These are phyloP conservation scores for Alternaria sp. DNA, from an alignment of 2,329 filamentous ascomycete species.

Conservation along the genomic window DNA sequence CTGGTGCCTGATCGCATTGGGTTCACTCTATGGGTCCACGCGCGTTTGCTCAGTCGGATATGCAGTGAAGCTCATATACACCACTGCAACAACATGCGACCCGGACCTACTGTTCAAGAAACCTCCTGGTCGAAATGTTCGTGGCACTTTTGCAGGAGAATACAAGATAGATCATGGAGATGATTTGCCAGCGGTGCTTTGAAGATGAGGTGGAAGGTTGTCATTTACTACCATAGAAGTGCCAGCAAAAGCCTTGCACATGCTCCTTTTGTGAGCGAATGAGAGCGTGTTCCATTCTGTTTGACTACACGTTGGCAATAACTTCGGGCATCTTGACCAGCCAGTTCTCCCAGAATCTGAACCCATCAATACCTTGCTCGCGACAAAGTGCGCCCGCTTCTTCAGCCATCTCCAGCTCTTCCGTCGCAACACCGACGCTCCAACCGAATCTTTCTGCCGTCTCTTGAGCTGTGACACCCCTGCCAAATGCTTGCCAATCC, in stretches of 20 bases:
- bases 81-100: background rate
- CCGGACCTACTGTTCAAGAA: background rate
- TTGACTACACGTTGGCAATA: background rate
- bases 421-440: constrained; percentile 94
- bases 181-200: background rate
- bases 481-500: constrained; percentile 81
- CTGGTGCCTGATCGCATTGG: constrained; percentile 11
- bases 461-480: constrained; percentile 89
- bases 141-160: background rate
- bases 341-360: constrained; percentile 91
- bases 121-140: background rate
- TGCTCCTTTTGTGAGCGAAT: background rate
- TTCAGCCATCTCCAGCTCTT: constrained; percentile 97
- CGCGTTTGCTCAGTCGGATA: background rate
- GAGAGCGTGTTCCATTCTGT: background rate
- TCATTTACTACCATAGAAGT: background rate
- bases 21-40: background rate
- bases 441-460: constrained; percentile 90
- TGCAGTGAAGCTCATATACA: background rate
- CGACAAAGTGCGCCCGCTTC: constrained; percentile 86
- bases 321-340: constrained; percentile 33
- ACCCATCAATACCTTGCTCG: constrained; percentile 88
- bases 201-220: background rate
- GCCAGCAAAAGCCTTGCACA: background rate
- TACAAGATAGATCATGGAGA: background rate